Conservation (phyloP, 768 basidiomycete species). For the Exsudoporus frostii region DNA sequence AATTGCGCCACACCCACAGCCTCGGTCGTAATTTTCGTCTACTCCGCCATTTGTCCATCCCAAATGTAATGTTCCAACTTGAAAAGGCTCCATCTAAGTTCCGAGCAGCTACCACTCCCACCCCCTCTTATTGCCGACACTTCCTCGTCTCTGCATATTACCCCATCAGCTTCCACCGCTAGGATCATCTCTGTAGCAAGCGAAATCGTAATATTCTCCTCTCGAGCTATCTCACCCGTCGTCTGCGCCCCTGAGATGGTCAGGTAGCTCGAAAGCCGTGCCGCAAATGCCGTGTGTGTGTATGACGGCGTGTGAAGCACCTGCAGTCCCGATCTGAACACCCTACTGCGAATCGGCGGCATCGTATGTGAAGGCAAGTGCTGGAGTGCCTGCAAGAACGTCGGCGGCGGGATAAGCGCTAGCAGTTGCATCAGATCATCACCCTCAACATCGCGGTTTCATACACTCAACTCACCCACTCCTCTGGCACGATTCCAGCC, state of each 20-base stretch:
- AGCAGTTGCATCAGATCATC: background rate
- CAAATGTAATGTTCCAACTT: slow-evolving; percentile 64
- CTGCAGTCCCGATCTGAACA: slow-evolving; percentile 68
- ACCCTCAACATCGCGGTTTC: background rate
- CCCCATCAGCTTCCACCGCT: slow-evolving; percentile 66
- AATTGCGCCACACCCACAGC: slow-evolving; percentile 7
- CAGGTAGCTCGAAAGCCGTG: slow-evolving; percentile 59
- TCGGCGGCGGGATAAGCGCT: slow-evolving; percentile 90
- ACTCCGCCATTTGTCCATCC: slow-evolving; percentile 54
- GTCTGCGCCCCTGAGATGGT: slow-evolving; percentile 50
- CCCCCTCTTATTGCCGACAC: slow-evolving; percentile 35
- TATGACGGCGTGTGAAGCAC: slow-evolving; percentile 86
- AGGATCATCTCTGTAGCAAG: slow-evolving; percentile 77
- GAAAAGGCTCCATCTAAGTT: slow-evolving; percentile 74
- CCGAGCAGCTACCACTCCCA: slow-evolving; percentile 47
- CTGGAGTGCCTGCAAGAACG: slow-evolving; percentile 73
- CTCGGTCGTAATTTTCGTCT: slow-evolving; percentile 7
- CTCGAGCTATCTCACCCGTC: slow-evolving; percentile 65
- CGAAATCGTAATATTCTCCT: slow-evolving; percentile 69
- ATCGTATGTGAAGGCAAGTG: slow-evolving; percentile 61
- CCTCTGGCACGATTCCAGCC: slow-evolving; percentile 93
- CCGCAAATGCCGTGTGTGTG: slow-evolving; percentile 61
- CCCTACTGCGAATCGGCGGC: slow-evolving; percentile 65
- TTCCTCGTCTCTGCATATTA: slow-evolving; percentile 74
- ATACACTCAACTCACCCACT: slow-evolving; percentile 51